A percentile compares a stretch with the other conserved stretches of the same genome.
These are phyloP conservation scores for Leccinum imitatum DNA, from an alignment of 768 basidiomycete genomes.

Conservation along the genomic window DNA sequence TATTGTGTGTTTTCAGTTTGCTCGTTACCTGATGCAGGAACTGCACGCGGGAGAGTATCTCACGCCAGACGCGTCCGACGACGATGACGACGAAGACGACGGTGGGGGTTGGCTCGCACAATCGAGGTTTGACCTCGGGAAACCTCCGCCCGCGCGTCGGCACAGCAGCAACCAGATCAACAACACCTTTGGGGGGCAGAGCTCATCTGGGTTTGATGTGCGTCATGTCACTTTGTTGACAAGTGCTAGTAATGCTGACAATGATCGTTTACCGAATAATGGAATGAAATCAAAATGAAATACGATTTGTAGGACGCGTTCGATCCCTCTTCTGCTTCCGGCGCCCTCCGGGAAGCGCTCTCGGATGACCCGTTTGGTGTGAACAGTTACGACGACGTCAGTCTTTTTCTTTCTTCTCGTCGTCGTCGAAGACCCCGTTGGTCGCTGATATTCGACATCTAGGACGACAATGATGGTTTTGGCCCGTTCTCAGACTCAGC, in stretches of 20 bases:
- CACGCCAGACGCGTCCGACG: slow-evolving; percentile 51
- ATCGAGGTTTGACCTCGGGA: slow-evolving; percentile 63
- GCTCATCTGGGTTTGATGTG: slow-evolving; percentile 56
- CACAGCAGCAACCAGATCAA: slow-evolving; percentile 33
- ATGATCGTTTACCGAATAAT: background rate
- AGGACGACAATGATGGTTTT: slow-evolving; percentile 60
- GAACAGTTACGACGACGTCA: slow-evolving; percentile 51
- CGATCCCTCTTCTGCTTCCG: slow-evolving; percentile 33
- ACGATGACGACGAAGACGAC: slow-evolving; percentile 63
- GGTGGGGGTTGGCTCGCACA: slow-evolving; percentile 78
- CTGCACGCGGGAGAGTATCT: slow-evolving; percentile 63
- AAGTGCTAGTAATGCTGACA: background rate
- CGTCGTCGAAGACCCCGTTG: background rate
- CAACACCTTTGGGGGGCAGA: slow-evolving; percentile 35
- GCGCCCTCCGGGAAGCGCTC: slow-evolving; percentile 35
- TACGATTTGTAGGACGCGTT: slow-evolving; percentile 50
- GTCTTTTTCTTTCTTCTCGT: slow-evolving; percentile 1
- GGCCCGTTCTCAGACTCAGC: slow-evolving; percentile 78
- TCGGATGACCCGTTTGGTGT: slow-evolving; percentile 50
- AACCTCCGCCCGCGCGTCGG: slow-evolving; percentile 48
- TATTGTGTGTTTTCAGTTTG: slow-evolving; percentile 52
- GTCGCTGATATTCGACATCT: slow-evolving; percentile 1
- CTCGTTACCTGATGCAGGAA: slow-evolving; percentile 74
- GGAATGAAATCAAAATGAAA: background rate
- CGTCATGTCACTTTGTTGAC: background rate